phyloP scores from a whole-genome alignment of 202 grass and related monocot genomes.

The Eragrostis tef region DNA sequence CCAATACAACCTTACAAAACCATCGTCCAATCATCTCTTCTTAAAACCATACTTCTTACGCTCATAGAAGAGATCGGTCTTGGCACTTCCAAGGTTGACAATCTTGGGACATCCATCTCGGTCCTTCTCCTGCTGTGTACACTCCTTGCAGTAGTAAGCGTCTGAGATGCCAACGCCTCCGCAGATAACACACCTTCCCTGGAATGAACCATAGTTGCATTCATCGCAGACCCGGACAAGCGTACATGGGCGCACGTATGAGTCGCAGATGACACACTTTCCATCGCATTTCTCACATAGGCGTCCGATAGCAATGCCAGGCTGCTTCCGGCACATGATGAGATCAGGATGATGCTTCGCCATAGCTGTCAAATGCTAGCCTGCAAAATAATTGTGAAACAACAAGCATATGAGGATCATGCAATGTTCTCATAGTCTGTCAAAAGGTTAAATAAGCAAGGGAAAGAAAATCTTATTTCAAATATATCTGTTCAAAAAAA shows the following conservation, averaged over 20 bases:
- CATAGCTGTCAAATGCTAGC: slow-evolving; percentile 51
- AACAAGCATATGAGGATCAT: not conserved
- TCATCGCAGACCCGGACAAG: slow-evolving; percentile 79
- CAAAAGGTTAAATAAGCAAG: not conserved
- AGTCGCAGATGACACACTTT: slow-evolving; percentile 83
- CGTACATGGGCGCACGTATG: slow-evolving; percentile 71
- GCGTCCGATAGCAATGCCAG: slow-evolving; percentile 72
- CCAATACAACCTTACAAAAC: not conserved
- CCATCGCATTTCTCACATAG: slow-evolving; percentile 80
- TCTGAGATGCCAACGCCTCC: slow-evolving; percentile 85
- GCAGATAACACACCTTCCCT: slow-evolving; percentile 79
- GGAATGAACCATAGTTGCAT: slow-evolving; percentile 87
- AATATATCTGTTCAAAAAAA: not conserved
- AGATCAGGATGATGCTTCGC: slow-evolving; percentile 89
- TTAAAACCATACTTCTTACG: slow-evolving; percentile 93
- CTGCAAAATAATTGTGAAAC: slow-evolving; percentile 22
- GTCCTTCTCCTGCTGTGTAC: slow-evolving; percentile 87
- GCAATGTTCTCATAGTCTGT: not conserved
- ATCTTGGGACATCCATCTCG: slow-evolving; percentile 82
- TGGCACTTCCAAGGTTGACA: slow-evolving; percentile 83
- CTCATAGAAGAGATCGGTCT: slow-evolving; percentile 86
- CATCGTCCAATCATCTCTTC: slow-evolving; percentile 40
- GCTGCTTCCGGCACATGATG: slow-evolving; percentile 88
- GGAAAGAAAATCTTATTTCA: not conserved
- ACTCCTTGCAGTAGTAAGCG: slow-evolving; percentile 88